A percentile compares a stretch with the other conserved stretches of the same genome.
Conservation (phyloP, 164 flowering plant species). For the Piper betle region DNA sequence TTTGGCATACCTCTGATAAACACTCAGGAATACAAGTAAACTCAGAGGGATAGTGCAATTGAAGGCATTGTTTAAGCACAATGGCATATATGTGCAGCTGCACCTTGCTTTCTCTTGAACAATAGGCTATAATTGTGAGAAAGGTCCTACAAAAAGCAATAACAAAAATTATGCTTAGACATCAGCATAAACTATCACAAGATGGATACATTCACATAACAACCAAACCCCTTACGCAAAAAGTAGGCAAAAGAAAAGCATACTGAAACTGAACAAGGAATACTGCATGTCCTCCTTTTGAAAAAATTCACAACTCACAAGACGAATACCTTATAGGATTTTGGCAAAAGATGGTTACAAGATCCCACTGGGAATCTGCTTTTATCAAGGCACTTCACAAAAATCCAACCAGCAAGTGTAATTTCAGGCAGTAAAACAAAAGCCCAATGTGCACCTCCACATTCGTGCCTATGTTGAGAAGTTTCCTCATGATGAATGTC, state of each 20-base stretch:
- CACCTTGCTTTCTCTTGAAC: constrained; percentile 45
- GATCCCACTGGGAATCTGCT: constrained; percentile 9
- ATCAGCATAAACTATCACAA: neutral
- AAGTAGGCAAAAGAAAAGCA: too few species aligned
- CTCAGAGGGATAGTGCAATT: constrained; percentile 21
- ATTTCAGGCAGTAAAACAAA: constrained; percentile 60
- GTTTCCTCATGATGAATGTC: constrained; percentile 9
- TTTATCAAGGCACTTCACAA: constrained; percentile 35
- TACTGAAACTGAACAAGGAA: neutral
- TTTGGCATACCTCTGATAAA: constrained; percentile 35
- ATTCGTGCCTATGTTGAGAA: constrained; percentile 74
- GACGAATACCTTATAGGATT: constrained; percentile 31
- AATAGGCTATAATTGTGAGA: constrained; percentile 42
- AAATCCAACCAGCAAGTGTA: constrained; percentile 62
- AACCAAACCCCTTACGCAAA: too few species aligned
- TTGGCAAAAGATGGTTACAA: constrained; percentile 4
- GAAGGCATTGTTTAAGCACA: constrained; percentile 53
- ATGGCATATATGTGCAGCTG: constrained; percentile 53
- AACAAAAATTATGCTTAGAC: too few species aligned
- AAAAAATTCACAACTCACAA: neutral
- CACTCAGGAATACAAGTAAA: constrained; percentile 27
- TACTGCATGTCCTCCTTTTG: neutral
- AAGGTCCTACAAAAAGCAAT: constrained; percentile 37
- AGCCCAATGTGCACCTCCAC: constrained; percentile 75
- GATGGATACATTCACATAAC: too few species aligned